These are phyloP conservation scores for Ambrosiella cleistominuta DNA, from an alignment of 2,329 filamentous ascomycete genomes.

Conservation along the genomic window DNA sequence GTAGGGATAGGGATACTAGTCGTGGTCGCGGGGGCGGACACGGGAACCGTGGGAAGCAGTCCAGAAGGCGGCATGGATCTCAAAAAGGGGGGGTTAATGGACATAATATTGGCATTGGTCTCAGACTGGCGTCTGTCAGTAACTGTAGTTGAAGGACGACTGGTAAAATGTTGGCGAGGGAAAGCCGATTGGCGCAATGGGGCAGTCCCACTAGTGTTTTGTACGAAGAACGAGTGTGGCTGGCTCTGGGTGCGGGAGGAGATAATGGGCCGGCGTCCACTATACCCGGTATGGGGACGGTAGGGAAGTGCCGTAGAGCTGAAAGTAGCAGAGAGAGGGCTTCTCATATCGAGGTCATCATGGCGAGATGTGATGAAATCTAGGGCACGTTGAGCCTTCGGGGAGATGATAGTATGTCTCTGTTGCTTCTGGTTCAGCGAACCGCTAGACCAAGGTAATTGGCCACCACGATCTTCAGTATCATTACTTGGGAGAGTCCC, in stretches of 20 bases:
- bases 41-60: background rate
- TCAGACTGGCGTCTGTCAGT: slow-evolving; percentile 20
- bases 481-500: background rate
- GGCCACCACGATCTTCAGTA: background rate
- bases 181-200: slow-evolving; percentile 11
- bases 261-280: slow-evolving; percentile 9
- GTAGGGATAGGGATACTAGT: background rate
- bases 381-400: slow-evolving; percentile 31
- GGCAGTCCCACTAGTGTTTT: slow-evolving; percentile 3
- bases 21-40: slow-evolving; percentile 26
- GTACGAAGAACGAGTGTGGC: slow-evolving; percentile 12
- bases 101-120: background rate
- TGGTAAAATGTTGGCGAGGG: slow-evolving; percentile 3
- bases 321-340: slow-evolving; percentile 14
- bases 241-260: slow-evolving; percentile 13
- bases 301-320: slow-evolving; percentile 9
- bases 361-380: slow-evolving; percentile 30
- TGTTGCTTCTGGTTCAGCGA: slow-evolving; percentile 18
- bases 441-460: background rate
- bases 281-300: slow-evolving; percentile 22
- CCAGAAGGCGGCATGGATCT: background rate
- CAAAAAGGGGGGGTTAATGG: slow-evolving; percentile 16
- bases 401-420: slow-evolving; percentile 23
- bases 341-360: slow-evolving; percentile 15
- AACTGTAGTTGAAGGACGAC: slow-evolving; percentile 15